A percentile compares a stretch with the other conserved stretches of the same genome.
Evolutionary conservation across 352 stramenopile species (phyloP).

Genomic region (Globisporangium spiculum): DNA sequence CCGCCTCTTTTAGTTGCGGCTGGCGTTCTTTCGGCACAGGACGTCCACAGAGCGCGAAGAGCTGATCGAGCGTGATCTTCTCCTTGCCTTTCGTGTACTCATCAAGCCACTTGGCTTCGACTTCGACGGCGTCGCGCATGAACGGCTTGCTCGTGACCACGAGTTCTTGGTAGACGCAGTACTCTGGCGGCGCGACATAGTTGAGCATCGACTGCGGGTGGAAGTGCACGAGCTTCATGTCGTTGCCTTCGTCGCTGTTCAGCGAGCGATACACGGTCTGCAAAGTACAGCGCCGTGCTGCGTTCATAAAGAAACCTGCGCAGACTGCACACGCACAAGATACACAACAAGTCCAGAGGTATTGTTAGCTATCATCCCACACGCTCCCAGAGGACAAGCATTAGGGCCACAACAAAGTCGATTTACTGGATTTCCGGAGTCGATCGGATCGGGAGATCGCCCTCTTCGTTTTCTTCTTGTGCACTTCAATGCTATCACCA

Average conservation of each 20-base stretch:
- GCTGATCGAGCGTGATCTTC: constrained; percentile 24
- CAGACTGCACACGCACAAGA: constrained; percentile 25
- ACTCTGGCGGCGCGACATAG: constrained; percentile 41
- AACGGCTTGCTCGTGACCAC: constrained; percentile 71
- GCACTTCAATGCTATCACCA: neutral
- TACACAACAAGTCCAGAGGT: neutral
- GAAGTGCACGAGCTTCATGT: constrained; percentile 56
- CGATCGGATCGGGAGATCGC: constrained; percentile 28
- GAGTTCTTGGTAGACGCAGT: constrained; percentile 72
- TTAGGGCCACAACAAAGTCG: neutral
- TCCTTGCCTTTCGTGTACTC: constrained; percentile 34
- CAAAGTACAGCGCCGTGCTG: constrained; percentile 49
- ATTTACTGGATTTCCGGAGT: constrained; percentile 29
- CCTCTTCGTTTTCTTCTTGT: neutral
- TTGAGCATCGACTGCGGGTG: constrained; percentile 62
- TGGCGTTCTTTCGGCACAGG: constrained; percentile 13
- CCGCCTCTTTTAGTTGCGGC: neutral
- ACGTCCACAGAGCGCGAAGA: constrained; percentile 55
- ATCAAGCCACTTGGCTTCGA: constrained; percentile 53
- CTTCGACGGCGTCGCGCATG: constrained; percentile 52
- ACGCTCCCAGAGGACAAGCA: neutral
- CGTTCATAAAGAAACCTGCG: constrained; percentile 70
- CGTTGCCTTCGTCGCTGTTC: constrained; percentile 13
- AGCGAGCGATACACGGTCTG: constrained; percentile 60
- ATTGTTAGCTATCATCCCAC: neutral